phyloP scores from a whole-genome alignment of 176 grass and related monocot species.

The Phyllostachys edulis region DNA sequence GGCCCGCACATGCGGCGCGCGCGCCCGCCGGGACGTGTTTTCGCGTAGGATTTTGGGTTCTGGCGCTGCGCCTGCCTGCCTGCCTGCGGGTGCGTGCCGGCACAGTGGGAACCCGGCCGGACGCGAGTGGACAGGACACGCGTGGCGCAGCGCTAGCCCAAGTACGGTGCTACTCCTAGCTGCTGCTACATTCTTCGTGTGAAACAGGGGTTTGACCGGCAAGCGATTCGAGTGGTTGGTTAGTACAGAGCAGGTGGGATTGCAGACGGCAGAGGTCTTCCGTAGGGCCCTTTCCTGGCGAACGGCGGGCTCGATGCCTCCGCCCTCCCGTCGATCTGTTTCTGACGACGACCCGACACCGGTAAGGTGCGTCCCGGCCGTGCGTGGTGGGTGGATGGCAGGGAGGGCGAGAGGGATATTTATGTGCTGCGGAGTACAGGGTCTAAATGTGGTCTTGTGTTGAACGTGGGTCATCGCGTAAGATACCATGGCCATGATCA shows the following conservation, averaged over 20 bases:
- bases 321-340: not conserved
- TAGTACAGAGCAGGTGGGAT: conserved; percentile 14
- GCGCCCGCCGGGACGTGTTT: not conserved
- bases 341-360: not conserved
- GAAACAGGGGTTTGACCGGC: not conserved
- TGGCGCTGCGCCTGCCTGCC: not conserved
- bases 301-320: not conserved
- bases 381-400: not conserved
- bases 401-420: not conserved
- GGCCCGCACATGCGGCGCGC: not conserved
- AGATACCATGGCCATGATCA: not conserved
- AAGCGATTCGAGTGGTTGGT: not conserved
- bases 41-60: not conserved
- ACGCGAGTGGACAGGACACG: not conserved
- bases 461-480: not conserved
- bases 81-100: not conserved
- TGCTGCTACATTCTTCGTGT: not conserved
- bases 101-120: not conserved
- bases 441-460: not conserved
- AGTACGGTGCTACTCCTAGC: not conserved
- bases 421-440: not conserved
- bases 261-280: not conserved
- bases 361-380: not conserved
- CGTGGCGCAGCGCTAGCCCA: not conserved
- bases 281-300: not conserved